Percentiles rank a stretch among this genome's conserved stretches.
phyloP scores from a whole-genome alignment of 345 rosid genomes.

The Turritis glabra region DNA sequence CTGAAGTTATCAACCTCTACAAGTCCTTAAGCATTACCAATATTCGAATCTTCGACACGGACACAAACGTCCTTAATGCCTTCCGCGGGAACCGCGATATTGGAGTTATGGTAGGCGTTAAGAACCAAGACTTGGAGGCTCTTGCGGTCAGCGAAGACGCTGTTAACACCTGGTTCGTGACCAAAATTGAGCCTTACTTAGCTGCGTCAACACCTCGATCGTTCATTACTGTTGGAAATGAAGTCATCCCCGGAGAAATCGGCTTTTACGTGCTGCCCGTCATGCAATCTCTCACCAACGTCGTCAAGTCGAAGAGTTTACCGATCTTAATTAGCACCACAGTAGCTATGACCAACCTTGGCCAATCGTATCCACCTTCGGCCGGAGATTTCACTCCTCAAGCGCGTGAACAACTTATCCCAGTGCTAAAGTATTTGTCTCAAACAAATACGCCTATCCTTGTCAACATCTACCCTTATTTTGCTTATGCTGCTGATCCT shows the following conservation, averaged over 20 bases:
- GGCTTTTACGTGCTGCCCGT: background rate
- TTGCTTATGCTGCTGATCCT: background rate
- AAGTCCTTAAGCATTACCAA: background rate
- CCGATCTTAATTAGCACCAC: background rate
- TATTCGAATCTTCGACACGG: background rate
- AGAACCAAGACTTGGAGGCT: background rate
- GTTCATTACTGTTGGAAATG: background rate
- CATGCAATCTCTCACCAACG: background rate
- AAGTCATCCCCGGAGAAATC: background rate
- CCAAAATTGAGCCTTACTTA: background rate
- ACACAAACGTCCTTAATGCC: background rate
- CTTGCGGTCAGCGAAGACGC: background rate
- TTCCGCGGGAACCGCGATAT: background rate
- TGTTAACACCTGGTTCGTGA: background rate
- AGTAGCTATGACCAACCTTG: background rate
- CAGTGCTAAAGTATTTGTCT: background rate
- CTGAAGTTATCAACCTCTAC: background rate
- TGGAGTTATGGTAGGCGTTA: background rate
- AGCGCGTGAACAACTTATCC: background rate
- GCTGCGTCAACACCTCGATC: background rate
- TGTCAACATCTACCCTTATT: background rate
- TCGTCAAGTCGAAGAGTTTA: background rate
- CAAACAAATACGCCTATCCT: background rate
- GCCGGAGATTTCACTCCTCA: background rate
- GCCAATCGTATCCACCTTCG: background rate